Conservation (phyloP, 2,329 filamentous ascomycete species). For the Sclerotinia glacialis region DNA sequence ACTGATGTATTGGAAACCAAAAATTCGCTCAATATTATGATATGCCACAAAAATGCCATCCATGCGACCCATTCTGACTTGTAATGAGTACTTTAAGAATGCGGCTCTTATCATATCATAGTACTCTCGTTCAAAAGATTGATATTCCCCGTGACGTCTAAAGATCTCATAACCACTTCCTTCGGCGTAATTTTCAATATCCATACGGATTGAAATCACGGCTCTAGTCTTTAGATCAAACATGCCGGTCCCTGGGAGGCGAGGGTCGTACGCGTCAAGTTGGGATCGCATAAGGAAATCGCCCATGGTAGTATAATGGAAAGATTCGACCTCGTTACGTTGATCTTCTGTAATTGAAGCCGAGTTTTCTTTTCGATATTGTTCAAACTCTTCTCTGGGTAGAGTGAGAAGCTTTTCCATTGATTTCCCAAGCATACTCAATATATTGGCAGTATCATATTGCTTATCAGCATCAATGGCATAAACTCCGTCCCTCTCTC, state of each 20-base stretch:
- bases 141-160: slow-evolving; percentile 69
- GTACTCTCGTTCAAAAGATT: slow-evolving; percentile 94
- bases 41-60: slow-evolving; percentile 97
- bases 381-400: slow-evolving; percentile 78
- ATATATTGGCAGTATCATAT: slow-evolving; percentile 77
- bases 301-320: slow-evolving; percentile 81
- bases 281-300: slow-evolving; percentile 95
- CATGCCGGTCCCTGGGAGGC: slow-evolving; percentile 86
- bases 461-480: slow-evolving; percentile 96
- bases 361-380: slow-evolving; percentile 68
- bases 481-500: slow-evolving; percentile 80
- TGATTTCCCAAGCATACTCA: slow-evolving; percentile 90
- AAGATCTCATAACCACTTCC: slow-evolving; percentile 87
- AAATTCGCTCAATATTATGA: slow-evolving; percentile 92
- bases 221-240: slow-evolving; percentile 96
- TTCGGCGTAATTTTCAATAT: slow-evolving; percentile 65
- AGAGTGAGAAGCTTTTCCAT: slow-evolving; percentile 94
- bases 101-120: slow-evolving; percentile 95
- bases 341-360: slow-evolving; percentile 70
- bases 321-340: slow-evolving; percentile 70
- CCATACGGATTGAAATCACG: slow-evolving; percentile 89
- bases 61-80: slow-evolving; percentile 97
- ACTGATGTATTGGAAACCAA: slow-evolving; percentile 93
- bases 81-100: slow-evolving; percentile 93
- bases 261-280: slow-evolving; percentile 81